Conservation (phyloP, 192 early-diverging fungal genomes). For the Backusella sp. region DNA sequence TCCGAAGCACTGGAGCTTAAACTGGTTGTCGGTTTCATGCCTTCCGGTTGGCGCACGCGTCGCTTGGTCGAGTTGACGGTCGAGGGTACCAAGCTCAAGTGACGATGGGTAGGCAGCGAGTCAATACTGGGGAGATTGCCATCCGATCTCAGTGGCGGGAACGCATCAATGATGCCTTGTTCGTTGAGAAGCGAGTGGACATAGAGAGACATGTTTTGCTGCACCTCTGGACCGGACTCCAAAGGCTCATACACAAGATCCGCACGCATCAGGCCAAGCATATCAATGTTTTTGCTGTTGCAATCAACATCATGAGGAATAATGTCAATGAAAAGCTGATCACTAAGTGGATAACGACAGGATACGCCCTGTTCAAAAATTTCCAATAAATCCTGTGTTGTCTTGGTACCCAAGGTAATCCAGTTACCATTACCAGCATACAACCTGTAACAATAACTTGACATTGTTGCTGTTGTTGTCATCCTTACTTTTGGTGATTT, state of each 20-base stretch:
- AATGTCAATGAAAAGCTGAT: conserved; percentile 65
- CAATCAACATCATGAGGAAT: conserved; percentile 28
- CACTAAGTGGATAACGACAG: conserved; percentile 55
- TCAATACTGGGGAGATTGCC: conserved; percentile 8
- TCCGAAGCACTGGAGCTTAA: not conserved
- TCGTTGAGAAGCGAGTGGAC: conserved; percentile 38
- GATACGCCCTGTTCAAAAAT: conserved; percentile 41
- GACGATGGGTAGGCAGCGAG: conserved; percentile 16
- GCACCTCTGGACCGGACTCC: not conserved
- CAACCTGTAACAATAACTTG: conserved; percentile 22
- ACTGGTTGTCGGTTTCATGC: not conserved
- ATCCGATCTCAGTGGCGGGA: conserved; percentile 19
- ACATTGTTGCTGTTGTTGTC: not conserved
- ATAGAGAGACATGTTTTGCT: conserved; percentile 10
- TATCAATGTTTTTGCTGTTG: conserved; percentile 29
- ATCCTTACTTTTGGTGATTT: not conserved
- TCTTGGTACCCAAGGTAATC: conserved; percentile 32
- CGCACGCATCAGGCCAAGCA: conserved; percentile 21
- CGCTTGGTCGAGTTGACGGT: not conserved
- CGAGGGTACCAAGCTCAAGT: conserved; percentile 21
- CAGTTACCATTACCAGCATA: conserved; percentile 33
- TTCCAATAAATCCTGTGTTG: conserved; percentile 50
- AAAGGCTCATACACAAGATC: conserved; percentile 14
- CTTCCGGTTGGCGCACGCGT: not conserved
- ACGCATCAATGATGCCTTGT: conserved; percentile 42